These are phyloP conservation scores for Mortierella polycephala DNA, from an alignment of 371 early-diverging fungal species.

Conservation along the genomic window DNA sequence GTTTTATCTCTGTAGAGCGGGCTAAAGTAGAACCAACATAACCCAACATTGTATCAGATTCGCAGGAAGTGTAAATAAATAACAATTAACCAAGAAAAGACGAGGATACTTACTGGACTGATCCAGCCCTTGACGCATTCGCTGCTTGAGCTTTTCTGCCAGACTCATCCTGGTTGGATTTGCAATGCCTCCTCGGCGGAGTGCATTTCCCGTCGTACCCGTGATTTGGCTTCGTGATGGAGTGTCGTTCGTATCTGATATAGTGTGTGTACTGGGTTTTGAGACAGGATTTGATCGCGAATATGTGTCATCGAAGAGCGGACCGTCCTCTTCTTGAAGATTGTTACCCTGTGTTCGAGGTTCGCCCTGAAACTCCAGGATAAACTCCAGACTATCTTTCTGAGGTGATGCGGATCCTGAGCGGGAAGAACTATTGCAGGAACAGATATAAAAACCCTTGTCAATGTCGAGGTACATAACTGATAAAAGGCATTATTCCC, in stretches of 20 bases:
- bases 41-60: neutral
- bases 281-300: neutral
- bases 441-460: neutral
- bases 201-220: neutral
- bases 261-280: neutral
- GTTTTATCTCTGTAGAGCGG: slow-evolving; percentile 13
- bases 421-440: slow-evolving; percentile 17
- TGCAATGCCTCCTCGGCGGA: neutral
- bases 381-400: slow-evolving; percentile 24
- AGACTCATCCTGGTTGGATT: slow-evolving; percentile 22
- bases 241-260: neutral
- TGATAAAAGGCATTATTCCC: too few relatives aligned
- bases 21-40: neutral
- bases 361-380: slow-evolving; percentile 26
- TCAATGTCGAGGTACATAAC: neutral
- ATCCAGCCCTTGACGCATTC: slow-evolving; percentile 49
- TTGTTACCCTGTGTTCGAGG: neutral
- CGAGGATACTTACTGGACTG: slow-evolving; percentile 19
- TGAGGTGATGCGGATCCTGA: slow-evolving; percentile 37
- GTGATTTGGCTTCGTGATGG: neutral
- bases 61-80: neutral
- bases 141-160: slow-evolving; percentile 32
- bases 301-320: neutral
- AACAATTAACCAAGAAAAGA: neutral
- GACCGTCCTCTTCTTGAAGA: neutral